Percentiles rank a stretch among this genome's conserved stretches.
Conservation (phyloP, 2,329 filamentous ascomycete genomes). For the Neonectria punicea region DNA sequence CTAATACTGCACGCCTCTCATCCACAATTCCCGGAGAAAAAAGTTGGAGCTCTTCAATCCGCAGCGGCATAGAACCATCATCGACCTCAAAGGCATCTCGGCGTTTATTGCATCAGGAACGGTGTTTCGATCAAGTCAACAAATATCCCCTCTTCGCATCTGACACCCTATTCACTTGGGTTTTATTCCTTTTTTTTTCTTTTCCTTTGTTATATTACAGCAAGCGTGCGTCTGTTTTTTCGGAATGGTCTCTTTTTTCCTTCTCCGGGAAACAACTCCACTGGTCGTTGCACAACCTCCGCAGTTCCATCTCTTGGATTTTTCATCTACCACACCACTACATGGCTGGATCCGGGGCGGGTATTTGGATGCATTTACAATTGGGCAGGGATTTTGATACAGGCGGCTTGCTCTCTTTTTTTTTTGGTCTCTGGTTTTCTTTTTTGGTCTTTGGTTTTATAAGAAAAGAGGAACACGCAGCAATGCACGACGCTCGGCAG, state of each 20-base stretch:
- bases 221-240: slow-evolving; percentile 51
- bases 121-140: slow-evolving; percentile 52
- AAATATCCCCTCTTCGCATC: slow-evolving; percentile 51
- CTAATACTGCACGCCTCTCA: slow-evolving; percentile 48
- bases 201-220: slow-evolving; percentile 55
- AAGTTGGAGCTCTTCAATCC: slow-evolving; percentile 47
- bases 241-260: slow-evolving; percentile 48
- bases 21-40: slow-evolving; percentile 49
- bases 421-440: slow-evolving; percentile 46
- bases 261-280: slow-evolving; percentile 52
- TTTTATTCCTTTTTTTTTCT: slow-evolving; percentile 38
- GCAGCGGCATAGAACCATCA: slow-evolving; percentile 52
- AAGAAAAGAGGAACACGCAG: slow-evolving; percentile 71
- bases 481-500: slow-evolving; percentile 68
- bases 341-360: slow-evolving; percentile 66
- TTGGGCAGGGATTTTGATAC: slow-evolving; percentile 59
- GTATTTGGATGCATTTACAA: slow-evolving; percentile 65
- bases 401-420: slow-evolving; percentile 55
- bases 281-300: slow-evolving; percentile 51
- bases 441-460: slow-evolving; percentile 45
- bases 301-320: slow-evolving; percentile 61
- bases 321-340: slow-evolving; percentile 56
- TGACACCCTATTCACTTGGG: slow-evolving; percentile 36
- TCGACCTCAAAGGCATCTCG: slow-evolving; percentile 50
- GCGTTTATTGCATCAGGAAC: slow-evolving; percentile 58